phyloP scores from a whole-genome alignment of 2,329 filamentous ascomycete genomes.

The Aspergillus japonicus region DNA sequence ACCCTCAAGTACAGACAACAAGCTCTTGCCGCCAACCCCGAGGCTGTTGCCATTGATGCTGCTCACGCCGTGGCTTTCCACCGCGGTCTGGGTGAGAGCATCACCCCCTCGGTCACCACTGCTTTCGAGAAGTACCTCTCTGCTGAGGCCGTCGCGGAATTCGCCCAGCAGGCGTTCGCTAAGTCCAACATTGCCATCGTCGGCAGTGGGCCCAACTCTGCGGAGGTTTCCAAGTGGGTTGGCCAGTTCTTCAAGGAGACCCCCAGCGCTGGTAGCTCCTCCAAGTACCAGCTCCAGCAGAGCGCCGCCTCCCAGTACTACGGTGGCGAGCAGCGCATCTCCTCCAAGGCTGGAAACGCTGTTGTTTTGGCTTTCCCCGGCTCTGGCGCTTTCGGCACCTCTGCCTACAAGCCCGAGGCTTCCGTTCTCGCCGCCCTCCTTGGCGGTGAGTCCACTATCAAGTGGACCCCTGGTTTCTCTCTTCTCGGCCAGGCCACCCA shows the following conservation, averaged over 20 bases:
- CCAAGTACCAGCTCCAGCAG: conserved; percentile 56
- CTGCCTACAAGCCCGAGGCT: conserved; percentile 83
- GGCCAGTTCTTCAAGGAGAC: conserved; percentile 83
- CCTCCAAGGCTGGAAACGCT: conserved; percentile 74
- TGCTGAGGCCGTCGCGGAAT: conserved; percentile 71
- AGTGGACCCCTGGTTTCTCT: conserved; percentile 93
- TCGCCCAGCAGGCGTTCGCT: conserved; percentile 74
- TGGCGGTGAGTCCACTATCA: conserved; percentile 86
- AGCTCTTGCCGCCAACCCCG: conserved; percentile 61
- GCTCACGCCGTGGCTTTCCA: conserved; percentile 89
- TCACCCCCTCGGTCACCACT: conserved; percentile 69
- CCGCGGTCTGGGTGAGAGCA: conserved; percentile 78
- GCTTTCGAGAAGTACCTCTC: conserved; percentile 78
- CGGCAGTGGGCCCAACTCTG: conserved; percentile 78
- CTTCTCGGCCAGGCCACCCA: conserved; percentile 78
- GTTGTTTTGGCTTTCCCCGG: conserved; percentile 91
- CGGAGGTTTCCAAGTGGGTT: conserved; percentile 82
- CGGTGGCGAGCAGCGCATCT: conserved; percentile 89
- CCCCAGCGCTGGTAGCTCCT: conserved; percentile 51
- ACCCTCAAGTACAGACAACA: conserved; percentile 77
- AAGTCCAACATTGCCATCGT: conserved; percentile 91
- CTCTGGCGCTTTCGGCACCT: conserved; percentile 68
- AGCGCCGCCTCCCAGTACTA: conserved; percentile 76
- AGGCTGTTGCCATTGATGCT: conserved; percentile 76
- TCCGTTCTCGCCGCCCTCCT: conserved; percentile 84